Conservation (phyloP, 768 basidiomycete genomes). For the Clathrus columnatus region DNA sequence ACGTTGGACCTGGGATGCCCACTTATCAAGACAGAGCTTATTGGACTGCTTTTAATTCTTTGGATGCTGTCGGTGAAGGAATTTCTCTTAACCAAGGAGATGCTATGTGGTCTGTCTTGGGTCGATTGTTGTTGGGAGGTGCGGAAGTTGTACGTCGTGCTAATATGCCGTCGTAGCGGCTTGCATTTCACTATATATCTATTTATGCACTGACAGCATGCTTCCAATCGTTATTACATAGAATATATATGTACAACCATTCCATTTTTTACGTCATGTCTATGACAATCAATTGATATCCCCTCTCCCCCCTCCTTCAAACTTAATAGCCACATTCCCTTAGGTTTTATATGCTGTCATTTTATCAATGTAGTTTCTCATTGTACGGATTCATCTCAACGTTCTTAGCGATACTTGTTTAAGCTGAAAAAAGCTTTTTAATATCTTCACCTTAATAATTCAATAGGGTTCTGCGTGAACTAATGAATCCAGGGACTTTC, state of each 20-base stretch:
- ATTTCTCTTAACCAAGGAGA: slow-evolving; percentile 42
- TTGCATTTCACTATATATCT: not conserved
- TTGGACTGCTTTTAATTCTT: slow-evolving; percentile 71
- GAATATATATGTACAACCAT: slow-evolving; percentile 1
- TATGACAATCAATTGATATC: not conserved
- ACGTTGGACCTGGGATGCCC: slow-evolving; percentile 52
- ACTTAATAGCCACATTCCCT: not conserved
- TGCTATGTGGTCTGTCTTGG: slow-evolving; percentile 61
- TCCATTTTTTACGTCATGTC: not conserved
- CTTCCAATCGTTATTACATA: not conserved
- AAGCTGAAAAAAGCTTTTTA: no score
- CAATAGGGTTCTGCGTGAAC: no score
- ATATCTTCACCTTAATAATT: no score
- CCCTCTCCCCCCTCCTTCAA: not conserved
- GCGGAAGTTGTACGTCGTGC: slow-evolving; percentile 8
- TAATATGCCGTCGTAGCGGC: slow-evolving; percentile 7
- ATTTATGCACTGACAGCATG: not conserved
- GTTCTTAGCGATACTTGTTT: no score
- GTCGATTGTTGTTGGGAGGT: slow-evolving; percentile 34
- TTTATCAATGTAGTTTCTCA: not conserved
- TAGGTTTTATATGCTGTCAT: not conserved
- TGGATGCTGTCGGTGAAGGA: slow-evolving; percentile 64
- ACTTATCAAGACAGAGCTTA: slow-evolving; percentile 70
- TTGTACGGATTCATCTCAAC: no score
- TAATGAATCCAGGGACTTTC: not conserved